phyloP scores from a whole-genome alignment of 345 rosid genomes.

The Syzygium grande region DNA sequence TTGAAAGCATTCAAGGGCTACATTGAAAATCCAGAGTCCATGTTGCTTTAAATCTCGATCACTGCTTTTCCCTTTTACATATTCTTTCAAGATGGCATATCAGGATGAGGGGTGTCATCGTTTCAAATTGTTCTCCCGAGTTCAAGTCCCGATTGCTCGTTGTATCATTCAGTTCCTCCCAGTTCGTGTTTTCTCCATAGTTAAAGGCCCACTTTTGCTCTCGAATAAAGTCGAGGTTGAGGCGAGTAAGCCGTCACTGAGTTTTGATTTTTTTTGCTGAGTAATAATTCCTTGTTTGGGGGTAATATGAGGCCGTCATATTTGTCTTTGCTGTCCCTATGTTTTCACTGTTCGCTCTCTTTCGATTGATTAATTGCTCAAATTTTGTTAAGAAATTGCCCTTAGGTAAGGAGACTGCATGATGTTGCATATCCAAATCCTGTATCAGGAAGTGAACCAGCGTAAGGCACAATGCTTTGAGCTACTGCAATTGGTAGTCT shows the following conservation, averaged over 20 bases:
- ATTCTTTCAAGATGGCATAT: not conserved
- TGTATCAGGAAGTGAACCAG: not conserved
- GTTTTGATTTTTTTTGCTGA: not conserved
- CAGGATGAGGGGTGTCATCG: not conserved
- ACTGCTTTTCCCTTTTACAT: not conserved
- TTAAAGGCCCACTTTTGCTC: not conserved
- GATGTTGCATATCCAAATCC: not conserved
- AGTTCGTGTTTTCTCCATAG: not conserved
- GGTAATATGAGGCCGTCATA: not conserved
- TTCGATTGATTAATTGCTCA: not conserved
- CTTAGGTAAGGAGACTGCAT: not conserved
- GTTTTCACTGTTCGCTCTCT: not conserved
- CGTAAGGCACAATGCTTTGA: not conserved
- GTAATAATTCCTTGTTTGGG: not conserved
- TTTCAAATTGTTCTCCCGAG: not conserved
- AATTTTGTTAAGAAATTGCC: not conserved
- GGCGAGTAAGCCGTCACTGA: not conserved
- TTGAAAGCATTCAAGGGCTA: constrained; percentile 88
- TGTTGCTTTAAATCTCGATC: constrained; percentile 52
- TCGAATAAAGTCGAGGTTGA: not conserved
- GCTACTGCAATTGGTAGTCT: not conserved
- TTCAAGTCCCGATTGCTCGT: not conserved
- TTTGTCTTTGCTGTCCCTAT: not conserved
- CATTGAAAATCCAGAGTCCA: constrained; percentile 87
- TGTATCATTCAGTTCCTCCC: not conserved